Conservation (phyloP, 306 rosid genomes). For the Cicer pinnatifidum region DNA sequence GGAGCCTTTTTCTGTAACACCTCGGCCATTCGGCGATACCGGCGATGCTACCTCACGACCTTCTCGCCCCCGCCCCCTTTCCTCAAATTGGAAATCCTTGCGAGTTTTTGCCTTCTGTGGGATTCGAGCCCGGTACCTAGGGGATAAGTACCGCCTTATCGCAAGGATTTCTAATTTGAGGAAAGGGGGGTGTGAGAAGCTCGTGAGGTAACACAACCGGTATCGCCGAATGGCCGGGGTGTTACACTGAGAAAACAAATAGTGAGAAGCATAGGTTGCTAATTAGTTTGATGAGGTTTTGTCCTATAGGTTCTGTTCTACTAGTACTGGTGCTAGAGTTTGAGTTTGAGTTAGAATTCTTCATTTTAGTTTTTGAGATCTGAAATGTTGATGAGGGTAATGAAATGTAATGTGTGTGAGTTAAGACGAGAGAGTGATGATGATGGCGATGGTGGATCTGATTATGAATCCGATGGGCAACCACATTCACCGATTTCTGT, state of each 20-base stretch:
- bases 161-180: too few relatives aligned
- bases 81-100: too few relatives aligned
- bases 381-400: background rate
- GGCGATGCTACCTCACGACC: too few relatives aligned
- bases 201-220: too few relatives aligned
- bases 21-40: too few relatives aligned
- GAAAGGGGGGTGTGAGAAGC: too few relatives aligned
- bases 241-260: constrained; percentile 87
- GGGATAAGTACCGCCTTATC: too few relatives aligned
- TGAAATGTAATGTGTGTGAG: background rate
- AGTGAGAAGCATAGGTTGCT: constrained; percentile 88
- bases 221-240: too few relatives aligned
- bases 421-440: background rate
- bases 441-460: constrained; percentile 45
- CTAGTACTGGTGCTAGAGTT: background rate
- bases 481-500: background rate
- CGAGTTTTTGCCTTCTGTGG: too few relatives aligned
- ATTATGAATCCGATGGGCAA: constrained; percentile 14
- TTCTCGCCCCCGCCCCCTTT: too few relatives aligned
- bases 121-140: too few relatives aligned
- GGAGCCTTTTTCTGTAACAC: too few relatives aligned
- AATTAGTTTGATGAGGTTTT: constrained; percentile 80
- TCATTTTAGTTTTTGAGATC: constrained; percentile 55
- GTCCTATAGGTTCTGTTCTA: constrained; percentile 75
- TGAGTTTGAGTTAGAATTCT: constrained; percentile 57